Percentiles rank a stretch among this genome's conserved stretches.
phyloP scores from a whole-genome alignment of 192 early-diverging fungal species.

The Linnemannia elongata region DNA sequence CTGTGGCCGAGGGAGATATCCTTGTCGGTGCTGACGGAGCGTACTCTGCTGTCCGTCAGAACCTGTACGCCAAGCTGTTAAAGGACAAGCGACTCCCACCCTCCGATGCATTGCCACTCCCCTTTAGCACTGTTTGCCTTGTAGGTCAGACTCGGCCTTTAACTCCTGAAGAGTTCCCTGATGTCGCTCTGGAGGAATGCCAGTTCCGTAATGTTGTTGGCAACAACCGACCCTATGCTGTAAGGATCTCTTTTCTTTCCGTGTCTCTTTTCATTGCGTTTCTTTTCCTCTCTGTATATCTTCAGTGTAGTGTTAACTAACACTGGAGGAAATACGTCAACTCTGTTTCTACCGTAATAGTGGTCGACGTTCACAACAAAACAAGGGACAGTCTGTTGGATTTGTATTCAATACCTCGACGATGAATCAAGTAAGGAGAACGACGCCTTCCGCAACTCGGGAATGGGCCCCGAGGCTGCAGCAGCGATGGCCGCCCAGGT shows the following conservation, averaged over 20 bases:
- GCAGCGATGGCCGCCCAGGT: slow-evolving; percentile 22
- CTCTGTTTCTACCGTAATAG: not conserved
- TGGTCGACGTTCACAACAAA: slow-evolving; percentile 9
- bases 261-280: too few relatives aligned
- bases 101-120: too few relatives aligned
- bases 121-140: too few relatives aligned
- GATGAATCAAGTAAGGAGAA: not conserved
- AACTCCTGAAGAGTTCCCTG: slow-evolving; percentile 11
- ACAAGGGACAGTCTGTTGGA: slow-evolving; percentile 9
- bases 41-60: too few relatives aligned
- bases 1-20: too few relatives aligned
- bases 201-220: not conserved
- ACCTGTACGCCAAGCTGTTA: too few relatives aligned
- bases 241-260: not conserved
- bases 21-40: too few relatives aligned
- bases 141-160: too few relatives aligned
- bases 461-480: slow-evolving; percentile 9
- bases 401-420: not conserved
- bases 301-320: too few relatives aligned
- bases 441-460: slow-evolving; percentile 1
- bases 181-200: not conserved
- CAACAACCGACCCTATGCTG: not conserved
- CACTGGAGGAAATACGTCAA: too few relatives aligned
- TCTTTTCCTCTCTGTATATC: too few relatives aligned
- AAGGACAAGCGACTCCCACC: too few relatives aligned